Conservation (phyloP, 1,284 basidiomycete genomes). For the Apiotrichum domesticum region DNA sequence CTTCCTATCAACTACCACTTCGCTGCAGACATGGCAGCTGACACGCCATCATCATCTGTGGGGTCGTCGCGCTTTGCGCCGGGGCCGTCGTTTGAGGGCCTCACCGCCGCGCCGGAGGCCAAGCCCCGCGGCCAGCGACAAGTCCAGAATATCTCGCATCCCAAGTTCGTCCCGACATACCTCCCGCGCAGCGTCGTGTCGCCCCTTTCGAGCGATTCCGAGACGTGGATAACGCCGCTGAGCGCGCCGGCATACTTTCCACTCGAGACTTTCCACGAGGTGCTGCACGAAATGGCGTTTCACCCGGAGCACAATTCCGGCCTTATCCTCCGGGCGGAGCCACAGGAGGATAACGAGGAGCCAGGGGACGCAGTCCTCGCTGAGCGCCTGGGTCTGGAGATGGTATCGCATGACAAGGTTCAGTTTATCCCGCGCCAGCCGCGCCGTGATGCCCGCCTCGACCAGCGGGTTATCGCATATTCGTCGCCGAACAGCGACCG, state of each 20-base stretch:
- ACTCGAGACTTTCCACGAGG: conserved; percentile 28
- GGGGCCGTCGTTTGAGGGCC: too few relatives aligned
- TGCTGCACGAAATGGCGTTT: conserved; percentile 29
- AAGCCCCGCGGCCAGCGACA: neutral
- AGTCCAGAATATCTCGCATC: conserved; percentile 9
- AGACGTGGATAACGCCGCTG: conserved; percentile 21
- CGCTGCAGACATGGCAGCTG: too few relatives aligned
- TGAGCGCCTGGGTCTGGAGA: conserved; percentile 16
- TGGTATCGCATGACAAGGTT: conserved; percentile 26
- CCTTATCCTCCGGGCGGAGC: conserved; percentile 41
- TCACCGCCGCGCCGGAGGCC: neutral
- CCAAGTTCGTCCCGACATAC: conserved; percentile 19
- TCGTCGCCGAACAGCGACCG: conserved; percentile 2
- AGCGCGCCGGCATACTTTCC: conserved; percentile 31
- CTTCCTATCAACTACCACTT: too few relatives aligned
- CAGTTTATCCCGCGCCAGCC: conserved; percentile 41
- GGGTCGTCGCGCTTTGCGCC: too few relatives aligned
- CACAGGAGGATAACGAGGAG: conserved; percentile 11
- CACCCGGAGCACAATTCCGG: conserved; percentile 45
- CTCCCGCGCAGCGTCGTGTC: conserved; percentile 1
- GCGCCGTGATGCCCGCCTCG: conserved; percentile 32
- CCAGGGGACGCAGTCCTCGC: conserved; percentile 6
- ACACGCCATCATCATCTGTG: too few relatives aligned
- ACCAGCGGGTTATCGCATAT: conserved; percentile 21
- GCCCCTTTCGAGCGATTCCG: conserved; percentile 3